Base-by-base conservation (phyloP, 2,329 filamentous ascomycete genomes). In the Davidsoniella eucalypti region DNA sequence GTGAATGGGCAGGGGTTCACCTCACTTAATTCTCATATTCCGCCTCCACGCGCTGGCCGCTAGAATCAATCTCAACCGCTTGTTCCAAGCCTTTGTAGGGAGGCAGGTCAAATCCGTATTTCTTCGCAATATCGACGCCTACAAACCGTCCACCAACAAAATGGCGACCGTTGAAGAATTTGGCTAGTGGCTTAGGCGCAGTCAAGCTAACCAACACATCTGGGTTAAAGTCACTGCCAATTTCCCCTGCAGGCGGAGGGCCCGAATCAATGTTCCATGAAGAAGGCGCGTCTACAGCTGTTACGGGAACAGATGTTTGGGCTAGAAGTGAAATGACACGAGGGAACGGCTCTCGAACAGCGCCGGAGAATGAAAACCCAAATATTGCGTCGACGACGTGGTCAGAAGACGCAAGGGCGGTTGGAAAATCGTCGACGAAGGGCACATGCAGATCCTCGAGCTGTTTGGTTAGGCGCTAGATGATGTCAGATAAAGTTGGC, bases 331-430 rank as follows among this genome's bases (percentile, higher is more conserved):
- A 69, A 57, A 98, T 93, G 12, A 95, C 83, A 0, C 72, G 72
- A 0, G 82, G 80, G 61, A 96, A 98, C 1, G 92, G 92, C 56
- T 94, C 86, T n/a, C 92, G 80, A 49, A 98, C 82, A 56, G 92
- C 82, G 5, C 88, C 90, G 1, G 80, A 82, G 67, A 98, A 98
- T 54, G 84, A 92, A 68, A 98, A 98, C 6, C 86, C 87, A 61
- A 98, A 98, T 55, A 98, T 86, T 8, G 92, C 87, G 64, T 98
- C 92, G 52, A 98, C 70, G 49, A 98, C 67, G 57, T 94, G 84
- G 61, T 95, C 83, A 2, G 83, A 74, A 49, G 77, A 70, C 43
- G 70, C 65, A 5, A 94, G 63, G 4, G 84, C 81, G 4, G 67
- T 58, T 2, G 71, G 61, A 58, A 96, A 94, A 63, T 95, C 85